phyloP scores from a whole-genome alignment of 2,329 filamentous ascomycete genomes.

The Botrytis hyacinthi region DNA sequence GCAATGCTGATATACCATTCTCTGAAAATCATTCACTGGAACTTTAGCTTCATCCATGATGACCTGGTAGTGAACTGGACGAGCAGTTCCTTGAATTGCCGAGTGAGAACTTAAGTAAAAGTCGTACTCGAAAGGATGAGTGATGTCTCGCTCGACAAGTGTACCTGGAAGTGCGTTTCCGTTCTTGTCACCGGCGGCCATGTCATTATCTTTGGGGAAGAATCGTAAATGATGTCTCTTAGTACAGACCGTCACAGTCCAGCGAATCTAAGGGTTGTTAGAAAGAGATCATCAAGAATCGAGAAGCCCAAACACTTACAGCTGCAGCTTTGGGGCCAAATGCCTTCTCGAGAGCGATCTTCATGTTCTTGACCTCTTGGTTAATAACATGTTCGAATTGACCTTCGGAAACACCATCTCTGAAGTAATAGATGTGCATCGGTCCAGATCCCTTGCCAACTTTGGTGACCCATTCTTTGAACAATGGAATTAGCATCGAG shows the following conservation, averaged over 20 bases:
- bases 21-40: constrained; percentile 68
- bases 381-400: constrained; percentile 79
- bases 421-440: constrained; percentile 82
- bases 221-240: constrained; percentile 95
- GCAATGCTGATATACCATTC: constrained; percentile 90
- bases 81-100: constrained; percentile 90
- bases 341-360: constrained; percentile 51
- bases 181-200: constrained; percentile 63
- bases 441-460: constrained; percentile 56
- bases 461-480: constrained; percentile 61
- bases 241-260: constrained; percentile 83
- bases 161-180: constrained; percentile 83
- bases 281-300: background rate
- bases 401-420: constrained; percentile 86
- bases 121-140: constrained; percentile 85
- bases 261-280: constrained; percentile 46
- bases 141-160: constrained; percentile 84
- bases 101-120: constrained; percentile 64
- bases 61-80: constrained; percentile 89
- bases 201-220: constrained; percentile 65
- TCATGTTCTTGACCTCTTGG: constrained; percentile 73
- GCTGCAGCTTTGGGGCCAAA: constrained; percentile 35
- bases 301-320: constrained; percentile 22
- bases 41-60: constrained; percentile 77
- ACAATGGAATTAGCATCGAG: constrained; percentile 62